These are phyloP conservation scores for Metschnikowia aberdeeniae DNA, from an alignment of 805 yeast genomes.

Conservation along the genomic window DNA sequence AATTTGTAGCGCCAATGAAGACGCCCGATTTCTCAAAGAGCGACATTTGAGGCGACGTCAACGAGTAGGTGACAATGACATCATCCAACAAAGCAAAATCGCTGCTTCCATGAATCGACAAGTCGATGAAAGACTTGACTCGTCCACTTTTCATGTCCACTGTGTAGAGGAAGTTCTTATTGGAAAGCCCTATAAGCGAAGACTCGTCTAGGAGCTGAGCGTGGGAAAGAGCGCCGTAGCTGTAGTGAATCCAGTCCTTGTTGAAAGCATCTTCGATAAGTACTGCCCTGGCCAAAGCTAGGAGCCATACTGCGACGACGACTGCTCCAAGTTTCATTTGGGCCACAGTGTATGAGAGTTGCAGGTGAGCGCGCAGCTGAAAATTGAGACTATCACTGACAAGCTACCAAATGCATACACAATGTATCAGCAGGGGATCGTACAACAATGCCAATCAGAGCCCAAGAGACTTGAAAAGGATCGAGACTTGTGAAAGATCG, in stretches of 20 bases:
- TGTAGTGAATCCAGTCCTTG: constrained; percentile 51
- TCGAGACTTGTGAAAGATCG: no score
- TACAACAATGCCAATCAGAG: no score
- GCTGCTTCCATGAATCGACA: constrained; percentile 13
- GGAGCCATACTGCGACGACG: constrained; percentile 1
- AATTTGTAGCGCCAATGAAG: constrained; percentile 5
- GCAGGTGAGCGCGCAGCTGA: neutral
- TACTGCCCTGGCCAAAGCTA: constrained; percentile 12
- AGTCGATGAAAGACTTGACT: constrained; percentile 27
- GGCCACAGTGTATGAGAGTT: neutral
- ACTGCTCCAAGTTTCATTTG: constrained; percentile 3
- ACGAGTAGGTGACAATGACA: constrained; percentile 11
- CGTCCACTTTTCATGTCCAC: constrained; percentile 22
- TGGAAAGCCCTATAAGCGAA: constrained; percentile 22
- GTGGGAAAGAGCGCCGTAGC: constrained; percentile 36
- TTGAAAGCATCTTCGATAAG: constrained; percentile 51
- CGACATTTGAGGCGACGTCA: constrained; percentile 2
- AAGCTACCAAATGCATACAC: no score
- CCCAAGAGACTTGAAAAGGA: no score
- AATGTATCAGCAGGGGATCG: no score
- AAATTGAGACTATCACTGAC: neutral
- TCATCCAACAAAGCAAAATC: constrained; percentile 6
- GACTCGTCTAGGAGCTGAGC: constrained; percentile 14
- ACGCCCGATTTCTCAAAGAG: constrained; percentile 14
- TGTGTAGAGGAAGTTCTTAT: constrained; percentile 18